These are phyloP conservation scores for Calonectria multiphialidica DNA, from an alignment of 2,329 filamentous ascomycete species.

Conservation along the genomic window DNA sequence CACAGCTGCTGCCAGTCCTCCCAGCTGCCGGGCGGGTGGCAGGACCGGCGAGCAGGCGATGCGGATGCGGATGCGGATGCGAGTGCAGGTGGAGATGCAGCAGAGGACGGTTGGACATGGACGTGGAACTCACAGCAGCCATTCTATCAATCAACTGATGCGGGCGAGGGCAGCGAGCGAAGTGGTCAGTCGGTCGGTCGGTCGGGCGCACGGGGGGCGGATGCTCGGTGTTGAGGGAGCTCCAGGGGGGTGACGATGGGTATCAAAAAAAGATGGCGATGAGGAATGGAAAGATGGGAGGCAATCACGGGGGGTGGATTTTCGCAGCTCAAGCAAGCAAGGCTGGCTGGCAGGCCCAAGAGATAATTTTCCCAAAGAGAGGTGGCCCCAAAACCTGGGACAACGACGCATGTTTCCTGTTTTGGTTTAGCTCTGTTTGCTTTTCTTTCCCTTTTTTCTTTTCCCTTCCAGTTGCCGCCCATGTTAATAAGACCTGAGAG, in stretches of 20 bases:
- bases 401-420: constrained; percentile 27
- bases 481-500: not conserved
- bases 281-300: constrained; percentile 43
- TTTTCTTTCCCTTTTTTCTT: constrained; percentile 23
- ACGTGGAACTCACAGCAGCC: constrained; percentile 55
- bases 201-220: constrained; percentile 5
- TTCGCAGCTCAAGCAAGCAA: constrained; percentile 47
- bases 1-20: constrained; percentile 10
- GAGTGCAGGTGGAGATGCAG: constrained; percentile 5
- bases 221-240: constrained; percentile 36
- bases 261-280: constrained; percentile 49
- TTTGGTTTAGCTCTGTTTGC: constrained; percentile 35
- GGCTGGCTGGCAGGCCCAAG: constrained; percentile 40
- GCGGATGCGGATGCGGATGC: constrained; percentile 4
- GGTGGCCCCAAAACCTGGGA: constrained; percentile 45
- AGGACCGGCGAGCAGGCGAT: constrained; percentile 15
- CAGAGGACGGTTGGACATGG: constrained; percentile 1
- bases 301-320: constrained; percentile 48
- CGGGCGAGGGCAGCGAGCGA: constrained; percentile 38
- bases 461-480: constrained; percentile 28
- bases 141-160: constrained; percentile 53
- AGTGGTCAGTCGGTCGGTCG: constrained; percentile 37
- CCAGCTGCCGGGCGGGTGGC: constrained; percentile 19
- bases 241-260: constrained; percentile 42
- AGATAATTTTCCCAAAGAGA: constrained; percentile 49